Conservation (phyloP, 2,329 filamentous ascomycete genomes). For the Calonectria crousiana region DNA sequence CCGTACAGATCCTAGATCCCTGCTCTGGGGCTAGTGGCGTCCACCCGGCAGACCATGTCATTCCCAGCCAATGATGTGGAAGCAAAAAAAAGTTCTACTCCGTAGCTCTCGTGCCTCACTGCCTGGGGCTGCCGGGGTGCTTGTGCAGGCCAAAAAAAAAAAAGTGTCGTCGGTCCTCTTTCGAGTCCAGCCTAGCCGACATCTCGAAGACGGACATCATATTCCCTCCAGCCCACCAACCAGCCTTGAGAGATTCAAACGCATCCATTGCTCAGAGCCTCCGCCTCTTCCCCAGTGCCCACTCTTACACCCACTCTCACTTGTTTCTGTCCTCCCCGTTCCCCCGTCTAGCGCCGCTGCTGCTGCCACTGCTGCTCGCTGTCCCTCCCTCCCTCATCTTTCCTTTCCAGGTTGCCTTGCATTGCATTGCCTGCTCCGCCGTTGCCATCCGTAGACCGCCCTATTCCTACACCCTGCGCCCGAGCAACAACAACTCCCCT, state of each 20-base stretch:
- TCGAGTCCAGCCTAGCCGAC: constrained; percentile 5
- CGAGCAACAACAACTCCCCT: constrained; percentile 39
- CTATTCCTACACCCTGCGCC: constrained; percentile 35
- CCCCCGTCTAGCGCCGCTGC: constrained; percentile 18
- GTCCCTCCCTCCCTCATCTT: constrained; percentile 30
- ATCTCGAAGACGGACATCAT: neutral
- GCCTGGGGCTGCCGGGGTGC: constrained; percentile 25
- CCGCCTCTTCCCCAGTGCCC: constrained; percentile 35
- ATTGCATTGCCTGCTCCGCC: constrained; percentile 35
- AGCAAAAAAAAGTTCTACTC: constrained; percentile 51
- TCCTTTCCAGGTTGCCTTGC: constrained; percentile 21
- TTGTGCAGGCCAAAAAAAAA: constrained; percentile 20
- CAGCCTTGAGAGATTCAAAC: constrained; percentile 28
- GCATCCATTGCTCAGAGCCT: constrained; percentile 38
- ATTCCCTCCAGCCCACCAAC: constrained; percentile 19
- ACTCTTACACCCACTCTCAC: constrained; percentile 31
- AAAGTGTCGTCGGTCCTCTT: neutral
- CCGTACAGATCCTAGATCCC: constrained; percentile 30
- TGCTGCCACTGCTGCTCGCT: neutral
- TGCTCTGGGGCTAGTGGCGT: constrained; percentile 45
- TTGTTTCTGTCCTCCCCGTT: constrained; percentile 25
- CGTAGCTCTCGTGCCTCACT: constrained; percentile 50
- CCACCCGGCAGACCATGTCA: constrained; percentile 50
- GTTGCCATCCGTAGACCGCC: constrained; percentile 45
- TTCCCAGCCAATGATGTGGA: constrained; percentile 50